Evolutionary conservation across 2,329 filamentous ascomycete genomes (phyloP), one percentile per base, ranked within the genome.

Genomic region (Plectosphaerella plurivora): DNA sequence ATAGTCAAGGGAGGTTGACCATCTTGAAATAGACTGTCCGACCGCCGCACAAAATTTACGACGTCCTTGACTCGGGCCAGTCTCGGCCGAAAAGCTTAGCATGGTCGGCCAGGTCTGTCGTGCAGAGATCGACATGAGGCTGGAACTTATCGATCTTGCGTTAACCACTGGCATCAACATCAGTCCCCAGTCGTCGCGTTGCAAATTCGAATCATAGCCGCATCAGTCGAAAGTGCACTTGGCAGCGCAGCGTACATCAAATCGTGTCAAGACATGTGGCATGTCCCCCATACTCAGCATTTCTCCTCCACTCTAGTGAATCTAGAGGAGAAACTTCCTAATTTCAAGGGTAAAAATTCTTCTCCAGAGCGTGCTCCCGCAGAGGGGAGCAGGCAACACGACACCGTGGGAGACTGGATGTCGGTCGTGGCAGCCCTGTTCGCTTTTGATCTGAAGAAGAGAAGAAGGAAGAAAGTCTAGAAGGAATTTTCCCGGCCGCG

Each of bases 221-320:
- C 28, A 33, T 33, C 28, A 33, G 11, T 10, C 28, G 28, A 33
- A 9, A 12, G 3, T 8, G 28, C 28, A 33, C 28, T 33, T 33
- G 8, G 8, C 28, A 33, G 25, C 25, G 25, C 25, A 9, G 28
- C 28, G 11, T 8, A 22, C 28, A 33, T 33, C 28, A 33, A 28
- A 28, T 28, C 25, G 25, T 12, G 3, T 4, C 28, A 33, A 33
- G 28, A 33, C 28, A 33, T 33, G 18, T 39, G 48, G 60, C 25
- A 77, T 83, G 72, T 81, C 74, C 79, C 80, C 78, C 72, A 75
- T 81, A 77, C 75, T 81, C 79, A 78, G 79, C 81, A 79, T 81
- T 73, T 72, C 74, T 68, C 73, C 73, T 74, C 73, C 76, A 76
- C 71, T 51, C 57, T 65, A 68, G 67, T 41, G 42, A 16, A 35